Base-by-base conservation (phyloP, 1,284 basidiomycete genomes). In the Vanrija sp. region DNA sequence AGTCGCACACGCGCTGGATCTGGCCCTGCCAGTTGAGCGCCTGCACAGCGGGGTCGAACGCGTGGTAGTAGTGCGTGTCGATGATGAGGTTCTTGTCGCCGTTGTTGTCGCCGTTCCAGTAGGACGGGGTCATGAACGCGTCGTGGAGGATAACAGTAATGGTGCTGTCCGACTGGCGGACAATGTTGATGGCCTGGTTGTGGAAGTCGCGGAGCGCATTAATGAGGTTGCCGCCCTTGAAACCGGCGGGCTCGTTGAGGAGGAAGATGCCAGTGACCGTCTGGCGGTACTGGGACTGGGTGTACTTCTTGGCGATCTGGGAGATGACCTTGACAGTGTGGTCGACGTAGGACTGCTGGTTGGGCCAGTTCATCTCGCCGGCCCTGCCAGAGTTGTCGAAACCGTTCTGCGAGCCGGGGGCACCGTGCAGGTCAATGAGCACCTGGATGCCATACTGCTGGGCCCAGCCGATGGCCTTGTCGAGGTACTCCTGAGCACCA, bases 361-460 rank as follows among this genome's bases (percentile, higher is more conserved):
- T 81, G 15, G 88, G 85, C 92, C 91, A 96, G 34, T 77, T 64
- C 9, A 88, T 86, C 16, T 78, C 64, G 50, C 86, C 80, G 52
- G 78, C 82, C 43, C 86, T 85, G 6, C 91, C 91, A 14, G 87
- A 89, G 76, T 91, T 91, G 75, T 92, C 90, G 54, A 85, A 90
- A 6, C 78, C 78, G 66, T 83, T 91, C 77, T 93, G 87, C 63
- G 85, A 88, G 19, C 88, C 89, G 0, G 90, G 90, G 19, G 83
- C 88, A 49, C 89, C 89, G 69, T 93, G 90, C 19, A 78, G 61
- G 58, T 79, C 73, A 42, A 76, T 60, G 49, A 95, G 85, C 54
- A 96, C 80, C 72, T 92, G 92, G 55, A 97, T 74, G 5, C 85
- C 83, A 66, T 91, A 76, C 28, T 84, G 83, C 19, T 78, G 69